Evolutionary conservation across 495 filamentous ascomycete genomes (phyloP).

Genomic region (Penicillium bialowiezense): DNA sequence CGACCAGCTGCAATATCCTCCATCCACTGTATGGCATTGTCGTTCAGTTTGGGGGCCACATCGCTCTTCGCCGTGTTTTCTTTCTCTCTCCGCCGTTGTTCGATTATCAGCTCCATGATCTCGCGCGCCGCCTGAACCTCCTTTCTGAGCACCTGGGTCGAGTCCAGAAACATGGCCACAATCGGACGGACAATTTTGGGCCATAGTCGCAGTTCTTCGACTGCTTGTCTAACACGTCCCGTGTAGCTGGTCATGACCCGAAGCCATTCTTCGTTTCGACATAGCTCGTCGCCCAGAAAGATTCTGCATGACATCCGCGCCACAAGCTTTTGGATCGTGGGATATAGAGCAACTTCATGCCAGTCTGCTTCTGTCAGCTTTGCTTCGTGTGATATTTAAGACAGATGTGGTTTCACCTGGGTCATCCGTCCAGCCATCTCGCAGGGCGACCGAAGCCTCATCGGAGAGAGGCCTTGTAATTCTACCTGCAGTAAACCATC

Average conservation of each 20-base stretch:
- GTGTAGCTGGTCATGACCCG: slow-evolving; percentile 50
- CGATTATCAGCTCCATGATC: slow-evolving; percentile 23
- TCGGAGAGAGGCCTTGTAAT: slow-evolving; percentile 15
- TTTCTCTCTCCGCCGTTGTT: slow-evolving; percentile 8
- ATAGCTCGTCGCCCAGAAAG: slow-evolving; percentile 49
- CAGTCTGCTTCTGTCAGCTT: slow-evolving; percentile 13
- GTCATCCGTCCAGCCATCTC: slow-evolving; percentile 11
- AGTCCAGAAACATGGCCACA: slow-evolving; percentile 17
- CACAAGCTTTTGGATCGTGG: slow-evolving; percentile 30
- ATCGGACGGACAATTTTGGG: slow-evolving; percentile 24
- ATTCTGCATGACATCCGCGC: slow-evolving; percentile 49
- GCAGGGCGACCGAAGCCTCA: slow-evolving; percentile 8
- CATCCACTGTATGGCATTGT: slow-evolving; percentile 25
- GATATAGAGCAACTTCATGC: slow-evolving; percentile 28
- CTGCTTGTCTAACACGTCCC: slow-evolving; percentile 32
- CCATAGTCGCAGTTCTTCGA: slow-evolving; percentile 12
- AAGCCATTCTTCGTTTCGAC: slow-evolving; percentile 51
- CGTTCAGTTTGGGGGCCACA: not conserved
- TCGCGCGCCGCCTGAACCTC: slow-evolving; percentile 14
- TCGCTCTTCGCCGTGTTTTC: slow-evolving; percentile 10
- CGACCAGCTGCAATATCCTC: slow-evolving; percentile 18
- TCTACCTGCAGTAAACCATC: slow-evolving; percentile 2
- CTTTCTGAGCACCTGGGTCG: slow-evolving; percentile 12
- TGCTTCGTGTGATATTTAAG: no score
- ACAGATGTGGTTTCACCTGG: no score